Evolutionary conservation across 345 rosid species (phyloP).

Genomic region (Arabidopsis thaliana): TAIR10.1 NC_003075.7:13851501-13852000

Average conservation of each 20-base stretch:
- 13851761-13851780: constrained; percentile 2
- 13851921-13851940: constrained; percentile 30
- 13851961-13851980: constrained; percentile 35
- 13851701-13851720: neutral
- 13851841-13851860: constrained; percentile 7
- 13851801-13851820: neutral
- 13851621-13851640: neutral
- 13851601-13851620: neutral
- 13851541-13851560: constrained; percentile 11
- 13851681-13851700: neutral
- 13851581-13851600: neutral
- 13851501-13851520: neutral
- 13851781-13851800: constrained; percentile 35
- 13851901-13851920: constrained; percentile 32
- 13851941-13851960: constrained; percentile 27
- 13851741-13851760: neutral
- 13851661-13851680: no score
- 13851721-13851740: neutral
- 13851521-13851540: neutral
- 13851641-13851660: neutral
- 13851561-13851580: constrained; percentile 10
- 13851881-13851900: neutral
- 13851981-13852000: constrained; percentile 31
- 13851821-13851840: neutral
- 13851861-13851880: neutral